Evolutionary conservation across 164 flowering plant genomes (phyloP).

Genomic region (Vitis amurensis): DNA sequence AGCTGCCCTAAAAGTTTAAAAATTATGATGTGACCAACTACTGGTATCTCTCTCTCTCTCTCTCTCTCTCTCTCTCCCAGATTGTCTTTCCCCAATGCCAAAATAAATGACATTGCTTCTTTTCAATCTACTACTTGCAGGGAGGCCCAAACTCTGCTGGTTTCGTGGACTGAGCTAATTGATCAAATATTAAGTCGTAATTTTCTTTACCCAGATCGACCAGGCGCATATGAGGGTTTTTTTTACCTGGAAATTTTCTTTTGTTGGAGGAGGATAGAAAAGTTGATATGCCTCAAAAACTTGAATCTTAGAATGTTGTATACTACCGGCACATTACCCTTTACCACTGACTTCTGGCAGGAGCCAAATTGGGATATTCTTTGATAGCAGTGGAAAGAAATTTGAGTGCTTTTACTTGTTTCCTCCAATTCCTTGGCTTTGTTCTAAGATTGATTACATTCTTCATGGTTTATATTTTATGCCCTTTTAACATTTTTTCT

Average conservation of each 20-base stretch:
- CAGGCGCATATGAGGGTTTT: slow-evolving; percentile 4
- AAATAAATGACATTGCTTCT: not conserved
- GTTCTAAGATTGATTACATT: not conserved
- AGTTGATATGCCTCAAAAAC: slow-evolving; percentile 1
- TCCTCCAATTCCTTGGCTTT: not conserved
- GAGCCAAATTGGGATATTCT: slow-evolving; percentile 7
- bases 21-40: not conserved
- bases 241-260: not conserved
- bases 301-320: slow-evolving; percentile 10
- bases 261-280: slow-evolving; percentile 5
- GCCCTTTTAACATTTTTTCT: not conserved
- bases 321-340: slow-evolving; percentile 12
- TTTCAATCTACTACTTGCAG: slow-evolving; percentile 3
- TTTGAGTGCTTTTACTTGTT: not conserved
- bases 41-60: slow-evolving; percentile 11
- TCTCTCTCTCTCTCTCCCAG: no score
- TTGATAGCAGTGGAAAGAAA: slow-evolving; percentile 12
- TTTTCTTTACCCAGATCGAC: not conserved
- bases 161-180: slow-evolving; percentile 1
- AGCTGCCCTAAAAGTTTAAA: slow-evolving; percentile 65
- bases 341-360: slow-evolving; percentile 9
- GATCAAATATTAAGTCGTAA: not conserved
- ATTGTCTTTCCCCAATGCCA: no score
- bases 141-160: not conserved
- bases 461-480: not conserved